phyloP scores from a whole-genome alignment of 495 filamentous ascomycete species.

The Penicillium robsamsonii region DNA sequence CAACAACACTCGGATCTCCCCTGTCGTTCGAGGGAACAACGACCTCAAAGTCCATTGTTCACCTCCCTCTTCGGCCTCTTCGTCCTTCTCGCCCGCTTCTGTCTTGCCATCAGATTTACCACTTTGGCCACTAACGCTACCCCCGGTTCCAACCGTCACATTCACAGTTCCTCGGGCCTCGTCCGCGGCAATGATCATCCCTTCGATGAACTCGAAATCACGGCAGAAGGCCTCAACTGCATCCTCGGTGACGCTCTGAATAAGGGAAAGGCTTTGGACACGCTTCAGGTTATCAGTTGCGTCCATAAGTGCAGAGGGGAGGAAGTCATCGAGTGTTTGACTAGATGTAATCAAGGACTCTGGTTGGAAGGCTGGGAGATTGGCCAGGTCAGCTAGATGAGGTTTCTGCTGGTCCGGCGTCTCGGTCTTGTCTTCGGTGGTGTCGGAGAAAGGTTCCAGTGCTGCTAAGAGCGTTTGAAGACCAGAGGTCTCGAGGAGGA shows the following conservation, averaged over 20 bases:
- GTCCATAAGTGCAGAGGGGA: conserved; percentile 91
- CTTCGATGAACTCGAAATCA: conserved; percentile 89
- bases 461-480: conserved; percentile 66
- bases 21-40: conserved; percentile 78
- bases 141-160: conserved; percentile 28
- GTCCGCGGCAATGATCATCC: conserved; percentile 57
- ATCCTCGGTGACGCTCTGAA: conserved; percentile 73
- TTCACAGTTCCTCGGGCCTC: conserved; percentile 45
- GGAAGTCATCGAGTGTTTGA: conserved; percentile 83
- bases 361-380: conserved; percentile 60
- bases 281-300: conserved; percentile 74
- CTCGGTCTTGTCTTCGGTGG: conserved; percentile 12
- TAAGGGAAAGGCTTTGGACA: conserved; percentile 64
- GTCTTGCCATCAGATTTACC: conserved; percentile 23
- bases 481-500: conserved; percentile 72
- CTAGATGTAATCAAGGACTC: conserved; percentile 60
- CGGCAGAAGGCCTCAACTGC: conserved; percentile 84
- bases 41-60: conserved; percentile 56
- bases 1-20: conserved; percentile 80
- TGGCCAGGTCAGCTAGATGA: conserved; percentile 52
- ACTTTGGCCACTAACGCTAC: conserved; percentile 29
- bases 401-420: conserved; percentile 37
- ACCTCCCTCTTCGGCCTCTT: conserved; percentile 27
- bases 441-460: conserved; percentile 48
- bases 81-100: conserved; percentile 24